Evolutionary conservation across 2,329 filamentous ascomycete genomes (phyloP), one percentile per base, ranked within the genome.

Genomic region (Bipolaris oryzae): DNA sequence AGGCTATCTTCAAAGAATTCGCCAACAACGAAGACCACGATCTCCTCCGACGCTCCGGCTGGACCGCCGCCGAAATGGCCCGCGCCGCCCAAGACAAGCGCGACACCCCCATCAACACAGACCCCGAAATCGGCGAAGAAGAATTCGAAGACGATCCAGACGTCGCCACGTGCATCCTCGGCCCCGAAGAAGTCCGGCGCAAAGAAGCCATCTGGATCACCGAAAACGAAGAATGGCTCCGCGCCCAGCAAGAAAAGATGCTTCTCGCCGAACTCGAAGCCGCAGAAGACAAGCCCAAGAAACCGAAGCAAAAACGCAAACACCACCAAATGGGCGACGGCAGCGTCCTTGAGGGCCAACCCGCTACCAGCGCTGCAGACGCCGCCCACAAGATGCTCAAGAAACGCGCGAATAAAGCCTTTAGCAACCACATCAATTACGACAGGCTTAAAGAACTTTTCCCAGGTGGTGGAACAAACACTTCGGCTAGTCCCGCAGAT

Each of bases 131-230:
- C 18, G 86, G 84, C 48, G 90, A 90, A 55, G 85, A 90, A 55
- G 93, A 97, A 71, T 97, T 98, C 69, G 90, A 88, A 35, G 87
- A 96, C 66, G 95, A 99, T 61, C 89, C 88, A 0, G 95, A 99
- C 75, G 92, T 99, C 5, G 80, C 84, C 57, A 90, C 90, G 67
- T 96, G 93, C 70, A 77, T 92, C 34, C 82, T 98, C 5, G 85
- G 84, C 0, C 84, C 88, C 1, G 85, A 86, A 3, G 93, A 98
- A 77, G 85, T 88, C 2, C 85, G 85, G 33, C 86, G 92, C 71
- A 98, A 97, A 75, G 93, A 97, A 75, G 87, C 87, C 57, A 90
- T 98, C 50, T 99, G 95, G 95, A 87, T 96, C 41, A 93, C 94
- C 57, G 88, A 93, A 72, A 98, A 99, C 76, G 92, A 95, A 73